phyloP scores from a whole-genome alignment of 805 yeast genomes.

The Kazachstania bromeliacearum region DNA sequence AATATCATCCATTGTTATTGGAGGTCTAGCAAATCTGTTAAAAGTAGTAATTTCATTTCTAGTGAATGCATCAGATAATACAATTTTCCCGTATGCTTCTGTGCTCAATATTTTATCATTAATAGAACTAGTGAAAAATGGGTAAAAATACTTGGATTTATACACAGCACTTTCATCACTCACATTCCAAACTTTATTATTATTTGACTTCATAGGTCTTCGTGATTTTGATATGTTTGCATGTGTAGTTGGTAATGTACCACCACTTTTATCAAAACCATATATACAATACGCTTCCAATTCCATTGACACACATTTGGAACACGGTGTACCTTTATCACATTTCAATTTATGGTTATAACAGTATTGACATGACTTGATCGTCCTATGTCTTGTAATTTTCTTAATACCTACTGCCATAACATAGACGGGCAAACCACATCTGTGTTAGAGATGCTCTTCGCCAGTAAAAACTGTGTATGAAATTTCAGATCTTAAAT shows the following conservation, averaged over 20 bases:
- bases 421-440: no score
- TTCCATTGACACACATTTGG: conserved; percentile 11
- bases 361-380: conserved; percentile 22
- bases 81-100: conserved; percentile 6
- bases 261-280: conserved; percentile 12
- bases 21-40: conserved; percentile 6
- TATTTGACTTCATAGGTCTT: background rate
- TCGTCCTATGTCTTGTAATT: conserved; percentile 20
- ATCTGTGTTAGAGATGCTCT: no score
- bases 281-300: conserved; percentile 13
- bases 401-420: no score
- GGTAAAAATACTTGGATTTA: conserved; percentile 19
- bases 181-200: conserved; percentile 1
- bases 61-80: conserved; percentile 5
- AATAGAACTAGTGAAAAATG: conserved; percentile 18
- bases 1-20: conserved; percentile 11
- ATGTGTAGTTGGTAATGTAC: conserved; percentile 2
- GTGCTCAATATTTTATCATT: conserved; percentile 15
- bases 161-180: conserved; percentile 8
- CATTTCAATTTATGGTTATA: conserved; percentile 23
- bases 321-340: conserved; percentile 18
- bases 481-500: no score
- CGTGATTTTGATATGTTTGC: conserved; percentile 1
- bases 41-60: conserved; percentile 19
- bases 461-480: no score